These are phyloP conservation scores for Pterulicium gracile DNA, from an alignment of 1,284 basidiomycete species.

Conservation along the genomic window DNA sequence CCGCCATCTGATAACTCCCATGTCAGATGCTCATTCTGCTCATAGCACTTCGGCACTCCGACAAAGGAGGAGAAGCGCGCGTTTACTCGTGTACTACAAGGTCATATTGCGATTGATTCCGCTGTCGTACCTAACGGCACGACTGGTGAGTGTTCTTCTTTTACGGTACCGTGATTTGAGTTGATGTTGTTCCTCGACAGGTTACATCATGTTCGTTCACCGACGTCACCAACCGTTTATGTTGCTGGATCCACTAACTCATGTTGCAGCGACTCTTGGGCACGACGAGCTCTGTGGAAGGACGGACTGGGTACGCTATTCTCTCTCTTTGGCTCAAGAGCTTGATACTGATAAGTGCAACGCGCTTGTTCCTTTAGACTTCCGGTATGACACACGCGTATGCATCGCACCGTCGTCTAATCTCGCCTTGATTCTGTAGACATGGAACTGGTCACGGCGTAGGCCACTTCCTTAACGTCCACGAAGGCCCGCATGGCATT, in stretches of 20 bases:
- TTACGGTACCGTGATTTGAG: conserved; percentile 3
- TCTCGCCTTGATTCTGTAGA: conserved; percentile 22
- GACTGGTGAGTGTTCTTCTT: conserved; percentile 60
- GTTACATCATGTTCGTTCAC: conserved; percentile 49
- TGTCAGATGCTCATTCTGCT: conserved; percentile 2
- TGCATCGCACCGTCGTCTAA: not conserved
- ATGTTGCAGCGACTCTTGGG: conserved; percentile 66
- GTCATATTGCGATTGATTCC: conserved; percentile 87
- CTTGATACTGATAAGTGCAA: not conserved
- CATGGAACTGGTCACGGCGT: conserved; percentile 94
- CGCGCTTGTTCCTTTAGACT: conserved; percentile 23
- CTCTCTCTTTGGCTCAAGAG: not conserved
- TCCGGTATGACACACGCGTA: conserved; percentile 22
- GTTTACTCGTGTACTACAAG: conserved; percentile 92
- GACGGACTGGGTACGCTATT: conserved; percentile 70
- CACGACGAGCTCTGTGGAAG: conserved; percentile 79
- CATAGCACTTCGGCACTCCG: conserved; percentile 84
- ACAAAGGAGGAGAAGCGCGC: conserved; percentile 76
- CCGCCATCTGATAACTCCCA: not conserved
- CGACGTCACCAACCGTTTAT: too few species aligned
- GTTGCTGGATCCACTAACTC: conserved; percentile 1
- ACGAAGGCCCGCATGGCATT: conserved; percentile 89
- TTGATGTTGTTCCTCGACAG: conserved; percentile 19
- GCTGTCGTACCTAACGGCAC: conserved; percentile 84
- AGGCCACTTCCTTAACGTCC: conserved; percentile 87